phyloP scores from a whole-genome alignment of 2,329 filamentous ascomycete genomes.

The Kalaharituber pfeilii region DNA sequence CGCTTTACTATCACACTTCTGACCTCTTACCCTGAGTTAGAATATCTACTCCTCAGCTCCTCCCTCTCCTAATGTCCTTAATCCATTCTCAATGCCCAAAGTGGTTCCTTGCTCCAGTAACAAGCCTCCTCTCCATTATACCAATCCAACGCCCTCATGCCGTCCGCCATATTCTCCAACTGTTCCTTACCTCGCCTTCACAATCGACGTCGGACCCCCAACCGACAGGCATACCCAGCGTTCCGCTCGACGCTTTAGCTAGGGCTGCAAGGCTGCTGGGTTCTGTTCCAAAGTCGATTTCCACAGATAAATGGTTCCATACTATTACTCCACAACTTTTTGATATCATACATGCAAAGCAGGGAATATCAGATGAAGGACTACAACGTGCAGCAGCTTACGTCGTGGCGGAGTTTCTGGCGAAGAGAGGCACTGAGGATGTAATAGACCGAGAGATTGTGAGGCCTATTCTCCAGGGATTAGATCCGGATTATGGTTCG shows the following conservation, averaged over 20 bases:
- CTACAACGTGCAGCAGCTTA: constrained; percentile 17
- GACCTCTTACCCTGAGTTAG: constrained; percentile 7
- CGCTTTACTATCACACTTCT: too few species aligned
- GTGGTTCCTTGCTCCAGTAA: constrained; percentile 15
- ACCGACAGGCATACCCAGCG: constrained; percentile 10
- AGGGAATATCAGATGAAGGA: constrained; percentile 3
- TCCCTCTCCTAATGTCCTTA: constrained; percentile 19
- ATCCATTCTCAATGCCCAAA: constrained; percentile 16
- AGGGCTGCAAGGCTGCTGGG: constrained; percentile 21
- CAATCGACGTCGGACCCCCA: constrained; percentile 8
- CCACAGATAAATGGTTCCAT: constrained; percentile 16
- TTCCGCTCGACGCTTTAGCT: constrained; percentile 15
- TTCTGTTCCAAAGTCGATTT: constrained; percentile 16
- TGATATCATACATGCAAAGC: constrained; percentile 13
- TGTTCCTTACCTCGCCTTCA: constrained; percentile 18
- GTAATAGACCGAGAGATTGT: constrained; percentile 18
- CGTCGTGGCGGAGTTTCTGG: constrained; percentile 19
- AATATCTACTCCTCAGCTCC: constrained; percentile 15
- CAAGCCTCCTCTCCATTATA: constrained; percentile 18
- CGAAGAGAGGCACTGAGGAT: constrained; percentile 11
- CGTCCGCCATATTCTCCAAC: constrained; percentile 19
- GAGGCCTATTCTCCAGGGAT: constrained; percentile 6
- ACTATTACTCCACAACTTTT: constrained; percentile 18
- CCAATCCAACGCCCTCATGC: constrained; percentile 17
- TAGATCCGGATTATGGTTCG: constrained; percentile 12